Evolutionary conservation across 768 basidiomycete species (phyloP).

Genomic region (Panellus pusillus): DNA sequence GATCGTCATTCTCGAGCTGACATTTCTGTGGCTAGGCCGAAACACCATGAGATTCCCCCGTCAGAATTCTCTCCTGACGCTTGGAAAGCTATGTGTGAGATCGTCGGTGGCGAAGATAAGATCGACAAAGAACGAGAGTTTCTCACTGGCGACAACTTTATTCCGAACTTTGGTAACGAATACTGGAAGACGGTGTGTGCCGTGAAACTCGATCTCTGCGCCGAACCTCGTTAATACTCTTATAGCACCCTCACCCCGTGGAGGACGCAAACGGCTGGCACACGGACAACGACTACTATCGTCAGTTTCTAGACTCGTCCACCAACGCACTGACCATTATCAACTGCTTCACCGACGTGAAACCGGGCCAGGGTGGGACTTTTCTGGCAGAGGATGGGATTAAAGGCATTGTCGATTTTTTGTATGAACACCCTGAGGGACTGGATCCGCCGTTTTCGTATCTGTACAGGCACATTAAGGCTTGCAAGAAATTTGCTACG

Average conservation of each 20-base stretch:
- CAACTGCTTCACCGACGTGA: conserved; percentile 17
- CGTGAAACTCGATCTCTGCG: conserved; percentile 1
- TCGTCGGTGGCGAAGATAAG: conserved; percentile 16
- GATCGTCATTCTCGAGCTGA: conserved; percentile 5
- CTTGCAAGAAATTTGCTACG: conserved; percentile 11
- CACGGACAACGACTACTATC: conserved; percentile 18
- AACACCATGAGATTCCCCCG: conserved; percentile 15
- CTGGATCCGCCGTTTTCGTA: conserved; percentile 16
- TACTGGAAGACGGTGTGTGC: conserved; percentile 15
- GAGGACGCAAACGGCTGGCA: conserved; percentile 15
- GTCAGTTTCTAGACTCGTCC: conserved; percentile 16
- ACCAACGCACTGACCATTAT: conserved; percentile 15
- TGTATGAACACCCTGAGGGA: conserved; percentile 17
- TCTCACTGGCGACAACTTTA: conserved; percentile 18
- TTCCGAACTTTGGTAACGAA: conserved; percentile 16
- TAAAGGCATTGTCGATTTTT: conserved; percentile 15
- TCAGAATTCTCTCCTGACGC: conserved; percentile 14
- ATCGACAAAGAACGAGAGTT: conserved; percentile 18
- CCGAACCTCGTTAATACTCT: conserved; percentile 4
- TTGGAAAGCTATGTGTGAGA: conserved; percentile 18
- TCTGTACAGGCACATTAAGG: conserved; percentile 10
- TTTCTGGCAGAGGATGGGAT: conserved; percentile 18
- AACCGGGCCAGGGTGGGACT: conserved; percentile 16
- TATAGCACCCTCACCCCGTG: conserved; percentile 10
- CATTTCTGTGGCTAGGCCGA: conserved; percentile 12